Base-by-base conservation (phyloP, 1,284 basidiomycete species). In the Ustilago crameri region DNA sequence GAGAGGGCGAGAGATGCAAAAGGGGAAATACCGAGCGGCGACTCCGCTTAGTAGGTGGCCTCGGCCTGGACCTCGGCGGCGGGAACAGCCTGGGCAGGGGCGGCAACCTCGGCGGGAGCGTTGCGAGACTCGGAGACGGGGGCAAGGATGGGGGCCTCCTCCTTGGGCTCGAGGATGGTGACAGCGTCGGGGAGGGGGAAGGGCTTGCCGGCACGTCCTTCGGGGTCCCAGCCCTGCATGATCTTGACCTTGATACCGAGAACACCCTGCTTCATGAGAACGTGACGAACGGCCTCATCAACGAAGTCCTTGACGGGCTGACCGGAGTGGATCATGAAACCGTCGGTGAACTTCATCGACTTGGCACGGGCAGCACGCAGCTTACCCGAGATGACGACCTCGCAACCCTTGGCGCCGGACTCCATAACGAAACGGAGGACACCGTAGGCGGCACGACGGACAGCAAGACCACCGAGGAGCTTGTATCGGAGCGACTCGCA, bases 381-480 rank as follows among this genome's bases (percentile, higher is more conserved):
- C 87, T 99, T 99, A 84, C 96, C 96, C 76, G 95, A 98, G 75
- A 99, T 94, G 84, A 98, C 93, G 76, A 99, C 96, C 87, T 99
- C 96, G 85, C 95, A 98, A 86, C 96, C 96, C 88, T 98, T 98
- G 79, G 96, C 96, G 80, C 93, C 93, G 63, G 95, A 97, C 88
- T 99, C 96, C 96, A 99, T 99, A 80, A 99, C 94, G 88, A 98
- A 99, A 83, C 96, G 93, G 84, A 99, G 93, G 80, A 99, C 96
- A 92, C 96, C 96, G 86, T 98, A 99, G 87, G 95, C 98, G 64
- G 96, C 96, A 85, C 95, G 91, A 85, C 96, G 92, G 84, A 99
- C 95, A 83, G 96, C 96, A 80, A 99, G 93, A 87, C 96, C 96
- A 87, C 95, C 95, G 79, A 99, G 92, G 75, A 99, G 91, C 87